Evolutionary conservation across 164 flowering plant species (phyloP).

Genomic region (Vitis riparia): DNA sequence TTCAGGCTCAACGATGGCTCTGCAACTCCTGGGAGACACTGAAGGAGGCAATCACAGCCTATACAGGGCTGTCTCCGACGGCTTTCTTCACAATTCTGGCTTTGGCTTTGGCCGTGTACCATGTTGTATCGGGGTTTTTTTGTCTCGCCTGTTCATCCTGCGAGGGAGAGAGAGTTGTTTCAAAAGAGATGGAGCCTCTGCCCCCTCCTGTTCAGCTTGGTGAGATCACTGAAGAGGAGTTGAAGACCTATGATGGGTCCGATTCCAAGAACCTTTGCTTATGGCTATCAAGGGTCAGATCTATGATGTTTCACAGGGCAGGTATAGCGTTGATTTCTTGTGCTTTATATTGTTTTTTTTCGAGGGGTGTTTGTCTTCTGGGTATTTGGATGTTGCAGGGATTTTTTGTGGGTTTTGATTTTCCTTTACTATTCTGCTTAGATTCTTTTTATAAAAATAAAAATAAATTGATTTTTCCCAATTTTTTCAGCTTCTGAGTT

Average conservation of each 20-base stretch:
- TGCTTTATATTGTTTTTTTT: background rate
- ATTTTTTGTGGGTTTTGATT: too few relatives aligned
- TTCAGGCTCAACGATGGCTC: conserved; percentile 41
- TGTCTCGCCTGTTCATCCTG: conserved; percentile 24
- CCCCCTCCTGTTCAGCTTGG: conserved; percentile 97
- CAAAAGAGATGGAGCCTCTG: conserved; percentile 66
- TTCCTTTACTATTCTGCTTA: too few relatives aligned
- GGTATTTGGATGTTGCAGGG: too few relatives aligned
- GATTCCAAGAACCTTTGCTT: conserved; percentile 79
- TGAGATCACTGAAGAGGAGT: conserved; percentile 78
- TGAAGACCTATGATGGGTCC: conserved; percentile 80
- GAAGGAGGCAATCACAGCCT: conserved; percentile 69
- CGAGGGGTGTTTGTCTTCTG: background rate
- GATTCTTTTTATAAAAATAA: too few relatives aligned
- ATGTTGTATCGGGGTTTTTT: conserved; percentile 33
- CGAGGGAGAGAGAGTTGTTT: conserved; percentile 28
- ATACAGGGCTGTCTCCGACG: conserved; percentile 88
- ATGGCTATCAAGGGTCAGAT: conserved; percentile 99
- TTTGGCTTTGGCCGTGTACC: conserved; percentile 30
- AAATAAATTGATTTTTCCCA: too few relatives aligned
- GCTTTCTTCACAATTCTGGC: conserved; percentile 74
- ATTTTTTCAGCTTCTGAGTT: too few relatives aligned
- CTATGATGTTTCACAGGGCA: conserved; percentile 91
- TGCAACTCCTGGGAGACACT: conserved; percentile 84
- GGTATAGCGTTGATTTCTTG: conserved; percentile 23